Evolutionary conservation across 257 asterid species (phyloP).

Genomic region (Plantago elongata): DNA sequence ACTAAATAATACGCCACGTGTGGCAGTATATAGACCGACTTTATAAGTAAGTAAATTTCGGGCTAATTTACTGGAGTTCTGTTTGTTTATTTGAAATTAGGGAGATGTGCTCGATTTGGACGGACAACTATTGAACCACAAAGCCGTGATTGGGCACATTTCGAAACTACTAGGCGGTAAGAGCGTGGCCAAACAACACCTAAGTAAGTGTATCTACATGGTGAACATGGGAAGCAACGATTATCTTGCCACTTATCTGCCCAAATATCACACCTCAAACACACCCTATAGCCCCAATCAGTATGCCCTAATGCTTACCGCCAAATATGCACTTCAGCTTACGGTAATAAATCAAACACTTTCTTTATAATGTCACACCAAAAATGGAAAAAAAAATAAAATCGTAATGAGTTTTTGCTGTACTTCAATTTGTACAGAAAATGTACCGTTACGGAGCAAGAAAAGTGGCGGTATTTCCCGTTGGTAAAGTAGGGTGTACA

Average conservation of each 20-base stretch:
- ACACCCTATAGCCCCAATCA: slow-evolving; percentile 18
- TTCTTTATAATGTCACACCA: too few species aligned
- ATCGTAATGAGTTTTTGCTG: not conserved
- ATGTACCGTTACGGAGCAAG: slow-evolving; percentile 44
- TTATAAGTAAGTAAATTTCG: too few species aligned
- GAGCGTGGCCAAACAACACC: slow-evolving; percentile 4
- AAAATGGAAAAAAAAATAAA: too few species aligned
- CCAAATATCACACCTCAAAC: slow-evolving; percentile 20
- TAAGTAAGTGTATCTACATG: slow-evolving; percentile 25
- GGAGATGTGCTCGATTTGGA: slow-evolving; percentile 26
- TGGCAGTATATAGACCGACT: too few species aligned
- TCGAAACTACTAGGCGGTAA: slow-evolving; percentile 14
- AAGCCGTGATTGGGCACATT: slow-evolving; percentile 5
- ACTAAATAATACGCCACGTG: too few species aligned
- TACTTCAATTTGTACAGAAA: slow-evolving; percentile 20
- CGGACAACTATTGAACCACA: slow-evolving; percentile 29
- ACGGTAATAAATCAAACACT: slow-evolving; percentile 7
- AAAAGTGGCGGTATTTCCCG: slow-evolving; percentile 33
- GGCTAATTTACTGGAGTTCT: too few species aligned
- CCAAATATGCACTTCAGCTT: slow-evolving; percentile 29
- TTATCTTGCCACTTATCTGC: slow-evolving; percentile 30
- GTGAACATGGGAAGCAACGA: slow-evolving; percentile 39
- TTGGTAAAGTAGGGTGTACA: slow-evolving; percentile 36
- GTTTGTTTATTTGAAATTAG: slow-evolving; percentile 7
- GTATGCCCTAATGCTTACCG: slow-evolving; percentile 28